Evolutionary conservation across 768 basidiomycete species (phyloP), one percentile per base, ranked within the genome.

Genomic region (Lentinula raphanica): DNA sequence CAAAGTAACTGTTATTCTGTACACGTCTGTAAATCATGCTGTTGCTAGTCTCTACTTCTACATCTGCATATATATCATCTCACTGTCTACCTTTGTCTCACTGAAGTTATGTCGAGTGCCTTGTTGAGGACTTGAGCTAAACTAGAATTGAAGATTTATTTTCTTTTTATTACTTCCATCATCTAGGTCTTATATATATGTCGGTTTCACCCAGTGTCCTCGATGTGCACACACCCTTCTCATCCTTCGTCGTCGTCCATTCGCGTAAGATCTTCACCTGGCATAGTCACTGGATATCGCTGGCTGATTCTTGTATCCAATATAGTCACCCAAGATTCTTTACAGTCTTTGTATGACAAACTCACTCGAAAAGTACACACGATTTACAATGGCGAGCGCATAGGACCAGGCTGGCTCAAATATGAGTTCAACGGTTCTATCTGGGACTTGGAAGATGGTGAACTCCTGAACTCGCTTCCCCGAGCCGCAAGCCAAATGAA

Each of bases 371-470:
- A 92, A 70, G 65, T 75, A 0, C 76, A 79, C 42, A 76, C 77
- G 0, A 82, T 83, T 21, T 86, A 85, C 65, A 72, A 77, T 55
- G 82, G 82, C 17, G 73, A 81, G 59, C 80, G 82, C 19, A 82
- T 94, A 19, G 85, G 83, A 29, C 77, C 88, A 15, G 88, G 90
- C 35, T 93, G 92, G 84, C 74, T 96, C 49, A 92, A 94, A 65
- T 98, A 98, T 67, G 83, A 89, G 60, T 94, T 84, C 76, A 84
- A 85, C 62, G 82, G 85, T 13, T 76, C 83, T 0, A 69, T 91
- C 49, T 97, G 91, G 91, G 88, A 90, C 66, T 73, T 98, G 11
- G 92, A 96, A 67, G 94, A 98, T 66, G 94, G 94, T 89, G 68
- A 15, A 28, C 53, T n/a, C n/a, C n/a, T n/a, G n/a, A n/a, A n/a